Conservation (phyloP, 1,139 yeast genomes). For the Citeromyces hawaiiensis region DNA sequence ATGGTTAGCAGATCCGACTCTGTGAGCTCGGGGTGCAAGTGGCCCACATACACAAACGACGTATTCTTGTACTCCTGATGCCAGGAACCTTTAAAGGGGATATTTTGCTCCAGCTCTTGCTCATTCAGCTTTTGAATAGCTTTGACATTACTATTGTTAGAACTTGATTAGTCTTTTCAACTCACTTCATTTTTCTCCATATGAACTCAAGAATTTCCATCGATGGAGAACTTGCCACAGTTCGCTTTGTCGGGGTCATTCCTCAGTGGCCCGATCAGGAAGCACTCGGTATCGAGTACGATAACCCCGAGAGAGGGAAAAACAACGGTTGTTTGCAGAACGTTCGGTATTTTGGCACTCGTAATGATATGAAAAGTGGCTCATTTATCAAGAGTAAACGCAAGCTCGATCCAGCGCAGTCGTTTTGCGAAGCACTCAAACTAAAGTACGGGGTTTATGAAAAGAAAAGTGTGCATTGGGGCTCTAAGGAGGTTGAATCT, state of each 20-base stretch:
- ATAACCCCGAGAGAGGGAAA: constrained; percentile 41
- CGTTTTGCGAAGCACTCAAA: constrained; percentile 36
- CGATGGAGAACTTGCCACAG: constrained; percentile 43
- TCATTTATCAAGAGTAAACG: constrained; percentile 47
- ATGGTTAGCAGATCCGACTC: constrained; percentile 68
- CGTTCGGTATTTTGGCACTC: constrained; percentile 24
- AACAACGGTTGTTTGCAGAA: constrained; percentile 39
- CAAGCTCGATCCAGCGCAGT: constrained; percentile 14
- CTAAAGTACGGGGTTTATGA: constrained; percentile 28
- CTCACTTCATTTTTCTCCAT: neutral
- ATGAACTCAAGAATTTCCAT: constrained; percentile 24
- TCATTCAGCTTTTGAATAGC: constrained; percentile 52
- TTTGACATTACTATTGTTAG: constrained; percentile 22
- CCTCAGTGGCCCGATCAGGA: constrained; percentile 43
- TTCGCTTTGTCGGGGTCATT: constrained; percentile 46
- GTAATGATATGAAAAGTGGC: constrained; percentile 26
- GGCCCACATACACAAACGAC: constrained; percentile 54
- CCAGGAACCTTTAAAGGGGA: constrained; percentile 66
- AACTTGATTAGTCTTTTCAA: neutral
- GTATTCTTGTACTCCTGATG: constrained; percentile 75
- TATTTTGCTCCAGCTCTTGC: constrained; percentile 51
- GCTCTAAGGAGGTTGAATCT: constrained; percentile 42
- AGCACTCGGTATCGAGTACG: constrained; percentile 87
- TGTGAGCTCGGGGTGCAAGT: constrained; percentile 48
- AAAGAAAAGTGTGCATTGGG: constrained; percentile 23